phyloP scores from a whole-genome alignment of 1,284 basidiomycete species.

The Ganoderma lingzhi region DNA sequence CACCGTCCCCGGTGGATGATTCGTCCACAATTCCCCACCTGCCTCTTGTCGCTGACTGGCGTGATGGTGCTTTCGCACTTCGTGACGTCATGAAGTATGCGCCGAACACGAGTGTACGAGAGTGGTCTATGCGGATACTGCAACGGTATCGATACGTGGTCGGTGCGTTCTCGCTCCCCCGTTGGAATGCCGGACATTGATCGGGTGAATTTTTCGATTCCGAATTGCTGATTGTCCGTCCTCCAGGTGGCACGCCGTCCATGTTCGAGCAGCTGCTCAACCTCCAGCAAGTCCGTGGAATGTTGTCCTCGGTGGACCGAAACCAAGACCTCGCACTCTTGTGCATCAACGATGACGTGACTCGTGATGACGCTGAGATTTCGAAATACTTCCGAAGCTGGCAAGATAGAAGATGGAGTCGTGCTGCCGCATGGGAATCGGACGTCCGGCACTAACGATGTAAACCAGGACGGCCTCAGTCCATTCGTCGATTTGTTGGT shows the following conservation, averaged over 20 bases:
- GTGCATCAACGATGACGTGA: conserved; percentile 42
- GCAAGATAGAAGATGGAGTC: conserved; percentile 1
- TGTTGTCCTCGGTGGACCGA: conserved; percentile 25
- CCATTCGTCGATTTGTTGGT: neutral
- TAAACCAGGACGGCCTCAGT: neutral
- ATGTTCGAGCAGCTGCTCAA: conserved; percentile 37
- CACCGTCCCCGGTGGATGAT: conserved; percentile 13
- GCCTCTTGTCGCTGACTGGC: conserved; percentile 47
- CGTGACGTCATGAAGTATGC: conserved; percentile 44
- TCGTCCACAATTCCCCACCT: conserved; percentile 46
- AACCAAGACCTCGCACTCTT: conserved; percentile 35
- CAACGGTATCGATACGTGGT: conserved; percentile 53
- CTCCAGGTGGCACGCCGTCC: conserved; percentile 34
- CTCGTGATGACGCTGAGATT: conserved; percentile 32
- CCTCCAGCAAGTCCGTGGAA: conserved; percentile 23
- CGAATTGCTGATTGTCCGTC: neutral
- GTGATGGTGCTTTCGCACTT: conserved; percentile 51
- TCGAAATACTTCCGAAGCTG: conserved; percentile 16
- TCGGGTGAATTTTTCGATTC: neutral
- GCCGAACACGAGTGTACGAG: conserved; percentile 44
- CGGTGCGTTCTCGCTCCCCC: conserved; percentile 32
- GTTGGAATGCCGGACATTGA: neutral
- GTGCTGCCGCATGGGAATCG: conserved; percentile 1
- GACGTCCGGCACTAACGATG: neutral
- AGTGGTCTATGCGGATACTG: conserved; percentile 50